Evolutionary conservation across 2,329 filamentous ascomycete genomes (phyloP), one percentile per base, ranked within the genome.

Genomic region (Sphaceloma murrayae): DNA sequence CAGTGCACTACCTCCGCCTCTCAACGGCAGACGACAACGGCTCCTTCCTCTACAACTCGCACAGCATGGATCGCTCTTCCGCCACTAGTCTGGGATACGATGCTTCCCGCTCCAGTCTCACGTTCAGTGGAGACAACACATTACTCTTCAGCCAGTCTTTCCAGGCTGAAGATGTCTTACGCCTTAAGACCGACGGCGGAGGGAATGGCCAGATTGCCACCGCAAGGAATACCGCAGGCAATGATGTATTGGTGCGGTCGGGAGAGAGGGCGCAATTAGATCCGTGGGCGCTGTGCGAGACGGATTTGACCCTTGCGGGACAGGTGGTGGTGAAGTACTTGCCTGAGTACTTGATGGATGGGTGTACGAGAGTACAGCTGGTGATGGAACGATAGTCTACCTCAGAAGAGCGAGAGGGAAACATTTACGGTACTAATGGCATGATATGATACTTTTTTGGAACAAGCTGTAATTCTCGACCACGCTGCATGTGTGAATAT

Each of bases 271-370:
- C 36, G 22, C 4, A 17, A 3, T 26, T 40, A 26, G 24, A 30
- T 19, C 24, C 36, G 24, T 40, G 36, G 36, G 36, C 22, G n/a
- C 21, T 40, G 24, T 40, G 36, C 36, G 36, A 40, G 24, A 40
- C 36, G 22, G 36, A 40, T 30, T 18, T 30, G 36, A 40, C 36
- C 2, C 24, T 11, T 22, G 36, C 36, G 13, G 36, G 36, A 14
- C 19, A 19, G 11, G 30, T 40, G 36, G 22, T 40, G 2, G 24
- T 40, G 3, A 40, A 40, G 36, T 40, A 40, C 9, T 17, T 40
- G 24, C 36, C 36, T 27, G 36, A 17, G n/a, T 17, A 40, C 30
- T 26, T 40, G 11, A 30, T 29, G 22, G 36, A 40, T 40, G 36
- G 36, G 36, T 40, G 36, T 30, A 40, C 19, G 36, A 40, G 36